Evolutionary conservation across 2,329 filamentous ascomycete genomes (phyloP), one percentile per base, ranked within the genome.

Genomic region (Neofusicoccum laricinum): DNA sequence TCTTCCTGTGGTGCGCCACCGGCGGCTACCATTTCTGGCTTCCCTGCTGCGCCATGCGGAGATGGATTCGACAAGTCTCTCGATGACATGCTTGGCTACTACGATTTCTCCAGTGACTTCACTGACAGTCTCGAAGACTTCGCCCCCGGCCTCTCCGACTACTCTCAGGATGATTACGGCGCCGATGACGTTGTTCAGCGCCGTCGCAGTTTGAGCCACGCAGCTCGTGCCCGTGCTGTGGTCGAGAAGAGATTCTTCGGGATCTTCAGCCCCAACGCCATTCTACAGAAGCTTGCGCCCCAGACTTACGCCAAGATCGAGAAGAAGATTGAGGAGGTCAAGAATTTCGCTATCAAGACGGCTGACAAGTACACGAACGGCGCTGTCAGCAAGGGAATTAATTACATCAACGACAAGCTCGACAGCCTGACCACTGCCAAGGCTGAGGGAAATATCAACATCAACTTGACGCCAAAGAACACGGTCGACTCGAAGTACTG

Each of bases 401-500:
- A 53, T 32, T 53, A 38, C 34, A 53, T 53, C 50, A 53, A 38
- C 34, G 50, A 53, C 17, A 53, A 53, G 50, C 38, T 53, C 17
- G 50, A 53, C 34, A 53, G 50, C 32, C 11, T 53, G n/a, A 53
- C 50, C 10, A 53, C 32, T n/a, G 50, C 50, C 34, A 53, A 53
- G 34, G 32, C 50, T 19, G 50, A 38, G 17, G 50, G 51, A 1
- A 55, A 55, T 19, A 25, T 55, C 36, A 55, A 40, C 19, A 55
- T 55, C 34, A 55, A 55, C 36, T 36, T 55, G 12, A 40, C 19
- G 5, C 51, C 51, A 19, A 55, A 40, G 17, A n/a, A 14, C 36
- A 25, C n/a, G 17, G 51, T 55, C 36, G 51, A 55, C 51, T 55
- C 51, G n/a, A 55, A 55, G 51, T 55, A 55, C 51, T 55, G 51